Evolutionary conservation across 805 yeast species (phyloP).

Genomic region (Zygotorulaspora chibaensis): DNA sequence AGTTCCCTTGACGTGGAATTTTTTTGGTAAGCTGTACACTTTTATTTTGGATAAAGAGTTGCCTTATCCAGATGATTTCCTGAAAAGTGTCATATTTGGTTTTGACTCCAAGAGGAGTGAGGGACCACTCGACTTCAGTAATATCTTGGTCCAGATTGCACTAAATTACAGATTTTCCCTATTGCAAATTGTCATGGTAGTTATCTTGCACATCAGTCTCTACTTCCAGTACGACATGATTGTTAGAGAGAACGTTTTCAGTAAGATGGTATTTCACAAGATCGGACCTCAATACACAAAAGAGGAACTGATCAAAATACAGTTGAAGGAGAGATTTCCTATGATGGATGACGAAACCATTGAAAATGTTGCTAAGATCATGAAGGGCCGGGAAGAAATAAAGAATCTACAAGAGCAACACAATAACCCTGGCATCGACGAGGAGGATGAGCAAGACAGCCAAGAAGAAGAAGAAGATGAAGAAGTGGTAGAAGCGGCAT

Average conservation of each 20-base stretch:
- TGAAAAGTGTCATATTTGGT: slow-evolving; percentile 29
- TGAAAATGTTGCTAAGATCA: slow-evolving; percentile 26
- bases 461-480: slow-evolving; percentile 14
- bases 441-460: slow-evolving; percentile 13
- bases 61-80: slow-evolving; percentile 36
- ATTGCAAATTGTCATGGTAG: slow-evolving; percentile 38
- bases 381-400: slow-evolving; percentile 30
- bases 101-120: slow-evolving; percentile 10
- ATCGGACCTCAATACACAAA: slow-evolving; percentile 46
- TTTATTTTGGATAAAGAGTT: slow-evolving; percentile 53
- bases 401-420: slow-evolving; percentile 6
- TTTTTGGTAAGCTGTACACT: slow-evolving; percentile 50
- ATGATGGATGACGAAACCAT: slow-evolving; percentile 33
- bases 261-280: slow-evolving; percentile 50
- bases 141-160: slow-evolving; percentile 16
- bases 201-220: slow-evolving; percentile 42
- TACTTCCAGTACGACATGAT: slow-evolving; percentile 68
- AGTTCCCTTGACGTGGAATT: slow-evolving; percentile 55
- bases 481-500: slow-evolving; percentile 22
- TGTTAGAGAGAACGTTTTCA: slow-evolving; percentile 63
- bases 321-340: slow-evolving; percentile 32
- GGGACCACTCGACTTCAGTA: slow-evolving; percentile 9
- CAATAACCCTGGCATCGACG: slow-evolving; percentile 7
- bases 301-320: slow-evolving; percentile 28
- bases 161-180: slow-evolving; percentile 28